Evolutionary conservation across 345 rosid genomes (phyloP).

Genomic region (Citrus mangshanensis): DNA sequence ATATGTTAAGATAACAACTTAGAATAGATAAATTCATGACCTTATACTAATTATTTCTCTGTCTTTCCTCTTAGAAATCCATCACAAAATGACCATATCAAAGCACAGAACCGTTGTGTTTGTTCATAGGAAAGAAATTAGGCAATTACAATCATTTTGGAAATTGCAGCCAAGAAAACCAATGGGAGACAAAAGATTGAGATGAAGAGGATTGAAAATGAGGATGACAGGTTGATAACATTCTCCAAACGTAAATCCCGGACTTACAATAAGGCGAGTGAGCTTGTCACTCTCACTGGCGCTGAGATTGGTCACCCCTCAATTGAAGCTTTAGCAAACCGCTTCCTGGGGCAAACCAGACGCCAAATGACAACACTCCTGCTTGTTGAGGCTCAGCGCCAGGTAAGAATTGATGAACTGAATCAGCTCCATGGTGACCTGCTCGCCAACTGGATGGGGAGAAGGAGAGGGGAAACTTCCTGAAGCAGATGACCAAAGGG

Average conservation of each 20-base stretch:
- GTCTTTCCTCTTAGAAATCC: not conserved
- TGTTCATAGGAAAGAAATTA: not conserved
- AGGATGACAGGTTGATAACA: slow-evolving; percentile 24
- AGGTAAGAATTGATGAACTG: too few species aligned
- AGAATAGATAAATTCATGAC: not conserved
- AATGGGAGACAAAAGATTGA: not conserved
- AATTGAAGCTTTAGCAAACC: slow-evolving; percentile 12
- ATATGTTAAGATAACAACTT: not conserved
- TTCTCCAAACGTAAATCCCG: slow-evolving; percentile 46
- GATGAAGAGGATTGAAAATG: slow-evolving; percentile 22
- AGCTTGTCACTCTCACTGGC: slow-evolving; percentile 29
- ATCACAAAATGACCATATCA: not conserved
- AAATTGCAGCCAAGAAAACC: too few species aligned
- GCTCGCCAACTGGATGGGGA: too few species aligned
- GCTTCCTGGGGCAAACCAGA: slow-evolving; percentile 8
- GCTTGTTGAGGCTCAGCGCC: too few species aligned
- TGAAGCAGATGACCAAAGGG: too few species aligned
- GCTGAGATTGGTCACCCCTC: slow-evolving; percentile 36
- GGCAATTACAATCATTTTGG: too few species aligned
- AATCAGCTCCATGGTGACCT: too few species aligned
- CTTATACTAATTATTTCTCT: not conserved
- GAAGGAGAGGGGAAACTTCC: too few species aligned
- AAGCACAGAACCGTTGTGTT: not conserved
- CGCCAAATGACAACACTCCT: not conserved
- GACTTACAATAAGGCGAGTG: slow-evolving; percentile 36